These are phyloP conservation scores for Erodium trifolium DNA, from an alignment of 441 rosid species.

Conservation along the genomic window DNA sequence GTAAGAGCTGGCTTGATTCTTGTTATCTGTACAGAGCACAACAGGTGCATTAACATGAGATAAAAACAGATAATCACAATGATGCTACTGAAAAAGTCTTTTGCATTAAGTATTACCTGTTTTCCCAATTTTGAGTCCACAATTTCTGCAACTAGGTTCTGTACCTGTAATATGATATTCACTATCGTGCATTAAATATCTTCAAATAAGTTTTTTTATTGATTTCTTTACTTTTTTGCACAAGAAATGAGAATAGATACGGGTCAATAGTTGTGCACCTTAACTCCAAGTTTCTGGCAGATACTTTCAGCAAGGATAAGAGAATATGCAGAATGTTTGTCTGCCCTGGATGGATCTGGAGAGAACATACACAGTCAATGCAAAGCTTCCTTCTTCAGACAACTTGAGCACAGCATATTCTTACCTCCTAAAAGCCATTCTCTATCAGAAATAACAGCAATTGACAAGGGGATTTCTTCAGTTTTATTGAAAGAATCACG, in stretches of 20 bases:
- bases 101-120: slow-evolving; percentile 43
- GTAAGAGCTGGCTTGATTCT: slow-evolving; percentile 76
- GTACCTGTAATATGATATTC: slow-evolving; percentile 24
- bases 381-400: slow-evolving; percentile 8
- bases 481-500: slow-evolving; percentile 40
- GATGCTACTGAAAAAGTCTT: slow-evolving; percentile 13
- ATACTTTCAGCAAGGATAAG: slow-evolving; percentile 91
- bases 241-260: too few species aligned
- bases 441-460: slow-evolving; percentile 77
- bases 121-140: slow-evolving; percentile 86
- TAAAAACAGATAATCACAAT: not conserved
- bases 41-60: not conserved
- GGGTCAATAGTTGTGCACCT: slow-evolving; percentile 23
- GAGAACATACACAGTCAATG: slow-evolving; percentile 18
- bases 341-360: slow-evolving; percentile 81
- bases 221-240: too few species aligned
- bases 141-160: slow-evolving; percentile 90
- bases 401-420: slow-evolving; percentile 15
- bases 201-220: too few species aligned
- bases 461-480: slow-evolving; percentile 57
- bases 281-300: slow-evolving; percentile 73
- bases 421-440: slow-evolving; percentile 75
- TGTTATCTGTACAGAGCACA: slow-evolving; percentile 40
- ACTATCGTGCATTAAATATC: too few species aligned
- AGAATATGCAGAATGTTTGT: slow-evolving; percentile 80